Conservation (phyloP, 805 yeast species). For the Suhomyces canberraensis region DNA sequence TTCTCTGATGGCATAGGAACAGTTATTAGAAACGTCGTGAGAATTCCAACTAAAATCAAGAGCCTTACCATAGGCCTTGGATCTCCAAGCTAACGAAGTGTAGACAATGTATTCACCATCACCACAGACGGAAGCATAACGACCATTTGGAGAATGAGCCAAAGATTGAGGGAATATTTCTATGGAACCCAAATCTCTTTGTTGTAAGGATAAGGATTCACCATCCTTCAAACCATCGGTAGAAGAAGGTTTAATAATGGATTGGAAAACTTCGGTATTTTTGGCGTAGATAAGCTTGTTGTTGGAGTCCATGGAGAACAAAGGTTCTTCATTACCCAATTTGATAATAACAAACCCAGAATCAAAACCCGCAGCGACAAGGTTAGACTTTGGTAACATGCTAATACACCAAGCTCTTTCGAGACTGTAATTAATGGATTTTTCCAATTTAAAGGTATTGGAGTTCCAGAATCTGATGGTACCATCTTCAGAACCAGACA, state of each 20-base stretch:
- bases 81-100: constrained; percentile 97
- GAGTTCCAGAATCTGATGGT: constrained; percentile 94
- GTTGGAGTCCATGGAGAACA: constrained; percentile 86
- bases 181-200: constrained; percentile 90
- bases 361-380: constrained; percentile 91
- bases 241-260: constrained; percentile 68
- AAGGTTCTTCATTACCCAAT: constrained; percentile 92
- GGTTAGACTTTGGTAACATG: constrained; percentile 64
- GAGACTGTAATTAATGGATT: constrained; percentile 83
- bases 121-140: constrained; percentile 95
- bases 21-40: constrained; percentile 62
- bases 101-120: constrained; percentile 96
- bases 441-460: constrained; percentile 88
- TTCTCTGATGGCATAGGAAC: constrained; percentile 77
- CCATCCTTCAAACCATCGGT: constrained; percentile 73
- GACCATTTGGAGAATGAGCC: constrained; percentile 93
- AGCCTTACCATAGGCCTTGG: constrained; percentile 87
- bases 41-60: constrained; percentile 93
- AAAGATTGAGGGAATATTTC: constrained; percentile 89
- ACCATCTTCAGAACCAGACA: constrained; percentile 97
- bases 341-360: constrained; percentile 88
- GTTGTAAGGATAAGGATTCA: constrained; percentile 69
- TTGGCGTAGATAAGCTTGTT: constrained; percentile 92
- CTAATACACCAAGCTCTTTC: constrained; percentile 97
- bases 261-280: constrained; percentile 82